Evolutionary conservation across 306 rosid genomes (phyloP).

Genomic region (Vicia villosa): DNA sequence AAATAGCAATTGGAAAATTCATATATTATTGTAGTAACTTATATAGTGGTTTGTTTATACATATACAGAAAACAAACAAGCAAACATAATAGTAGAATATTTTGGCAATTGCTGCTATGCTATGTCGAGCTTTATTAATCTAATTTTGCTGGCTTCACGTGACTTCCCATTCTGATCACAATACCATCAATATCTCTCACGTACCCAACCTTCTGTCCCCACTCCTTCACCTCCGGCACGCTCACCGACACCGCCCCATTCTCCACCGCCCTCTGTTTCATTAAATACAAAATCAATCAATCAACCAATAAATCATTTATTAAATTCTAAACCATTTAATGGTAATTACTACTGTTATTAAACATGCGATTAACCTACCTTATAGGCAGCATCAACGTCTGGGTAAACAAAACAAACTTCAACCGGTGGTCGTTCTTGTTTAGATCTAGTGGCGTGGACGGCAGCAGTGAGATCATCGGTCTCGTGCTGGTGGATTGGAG

Average conservation of each 20-base stretch:
- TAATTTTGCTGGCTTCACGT: conserved; percentile 44
- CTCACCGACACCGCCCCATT: conserved; percentile 77
- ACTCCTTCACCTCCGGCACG: conserved; percentile 69
- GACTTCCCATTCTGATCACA: conserved; percentile 77
- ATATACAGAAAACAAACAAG: neutral
- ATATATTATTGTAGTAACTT: neutral
- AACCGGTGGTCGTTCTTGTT: conserved; percentile 50
- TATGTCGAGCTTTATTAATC: neutral
- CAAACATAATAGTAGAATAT: neutral
- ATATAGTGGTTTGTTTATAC: neutral
- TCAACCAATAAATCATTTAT: neutral
- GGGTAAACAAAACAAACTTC: conserved; percentile 74
- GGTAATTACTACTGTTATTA: neutral
- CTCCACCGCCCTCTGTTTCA: conserved; percentile 77
- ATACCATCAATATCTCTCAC: conserved; percentile 78
- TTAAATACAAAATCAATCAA: neutral
- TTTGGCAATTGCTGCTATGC: conserved; percentile 1
- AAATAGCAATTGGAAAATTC: too few relatives aligned
- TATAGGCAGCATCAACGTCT: conserved; percentile 75
- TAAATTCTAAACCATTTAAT: neutral
- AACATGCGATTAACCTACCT: conserved; percentile 35
- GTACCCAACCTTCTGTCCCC: conserved; percentile 91
- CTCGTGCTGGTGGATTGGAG: conserved; percentile 77
- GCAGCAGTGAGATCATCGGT: conserved; percentile 70
- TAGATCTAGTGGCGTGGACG: conserved; percentile 48